Base-by-base conservation (phyloP, 148 eudicot genomes). In the Rhododendron kiyosumense region DNA sequence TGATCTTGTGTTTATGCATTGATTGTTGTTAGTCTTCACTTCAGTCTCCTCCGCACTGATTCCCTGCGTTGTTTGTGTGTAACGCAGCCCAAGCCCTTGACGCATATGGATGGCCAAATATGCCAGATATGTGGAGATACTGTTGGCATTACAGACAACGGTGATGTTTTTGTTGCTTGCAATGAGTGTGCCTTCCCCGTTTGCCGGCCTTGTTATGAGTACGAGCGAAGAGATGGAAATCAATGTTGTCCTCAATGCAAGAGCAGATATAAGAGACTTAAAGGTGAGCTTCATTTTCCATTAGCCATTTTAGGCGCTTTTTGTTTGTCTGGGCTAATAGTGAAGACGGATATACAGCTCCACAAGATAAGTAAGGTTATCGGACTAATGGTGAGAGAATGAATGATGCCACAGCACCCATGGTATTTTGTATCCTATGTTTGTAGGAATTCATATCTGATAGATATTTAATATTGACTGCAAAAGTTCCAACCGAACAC, bases 221-320 rank as follows among this genome's bases (percentile, higher is more conserved):
- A 94, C 74, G 96, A 94, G 89, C 88, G 96, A 61, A 93, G 90
- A 88, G 96, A 94, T 63, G 96, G 96, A 57, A 93, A 91, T 82
- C 96, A 94, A 86, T 90, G 91, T 26, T 94, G 98, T 75, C 94
- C 98, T 84, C 98, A 95, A 90, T 95, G 98, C 90, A 95, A 96
- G 93, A 94, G 98, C 61, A 90, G 97, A 91, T 96, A 96, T 81
- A 96, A 87, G 89, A 91, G 98, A 84, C 98, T 88, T 81, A 93
- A 94, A 92, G 98, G 98, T 93, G 78, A 86, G 92, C 83, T 84
- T 85, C 13, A 75, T 86, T 32, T 1, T 38, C 12, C 77, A 45
- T 65, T 15, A 24, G 71, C 59, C 32, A 49, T n/a, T 24, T 24
- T 59, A 30, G 38, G 38, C 18, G 20, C 9, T 13, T 30, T 71